A percentile compares a stretch with the other conserved stretches of the same genome.
phyloP scores from a whole-genome alignment of 371 early-diverging fungal genomes.

The Aphelidium insulamus region DNA sequence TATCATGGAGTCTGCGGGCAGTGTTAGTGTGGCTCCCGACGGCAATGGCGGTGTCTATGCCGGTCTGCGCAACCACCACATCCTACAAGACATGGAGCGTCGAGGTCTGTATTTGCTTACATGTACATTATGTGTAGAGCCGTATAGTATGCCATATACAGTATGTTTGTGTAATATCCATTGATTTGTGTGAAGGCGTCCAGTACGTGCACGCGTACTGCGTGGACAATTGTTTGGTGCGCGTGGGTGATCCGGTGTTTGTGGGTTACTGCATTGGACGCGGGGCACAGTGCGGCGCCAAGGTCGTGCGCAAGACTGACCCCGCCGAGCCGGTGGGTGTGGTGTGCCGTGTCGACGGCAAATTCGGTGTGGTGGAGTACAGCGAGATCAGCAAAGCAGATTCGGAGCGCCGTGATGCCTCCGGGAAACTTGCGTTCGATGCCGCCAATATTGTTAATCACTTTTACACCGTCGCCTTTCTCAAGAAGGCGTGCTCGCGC shows the following conservation, averaged over 20 bases:
- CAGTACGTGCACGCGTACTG: conserved; percentile 76
- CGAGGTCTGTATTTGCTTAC: no score
- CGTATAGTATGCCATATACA: no score
- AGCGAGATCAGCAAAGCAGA: conserved; percentile 62
- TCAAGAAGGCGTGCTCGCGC: conserved; percentile 39
- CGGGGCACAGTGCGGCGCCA: conserved; percentile 79
- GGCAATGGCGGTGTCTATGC: conserved; percentile 80
- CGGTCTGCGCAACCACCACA: conserved; percentile 50
- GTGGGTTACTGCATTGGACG: conserved; percentile 61
- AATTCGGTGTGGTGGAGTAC: conserved; percentile 82
- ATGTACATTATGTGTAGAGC: no score
- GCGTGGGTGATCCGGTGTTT: conserved; percentile 83
- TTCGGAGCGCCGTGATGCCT: conserved; percentile 31
- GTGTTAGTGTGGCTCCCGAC: conserved; percentile 60
- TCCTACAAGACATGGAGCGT: conserved; percentile 41
- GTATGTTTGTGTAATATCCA: no score
- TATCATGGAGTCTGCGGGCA: conserved; percentile 50
- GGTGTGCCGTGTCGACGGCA: conserved; percentile 58
- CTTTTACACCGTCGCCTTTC: conserved; percentile 79
- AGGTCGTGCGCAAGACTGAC: conserved; percentile 61
- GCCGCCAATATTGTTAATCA: conserved; percentile 97
- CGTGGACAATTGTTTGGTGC: conserved; percentile 83
- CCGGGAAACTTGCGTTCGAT: conserved; percentile 44
- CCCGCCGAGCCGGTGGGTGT: conserved; percentile 87
- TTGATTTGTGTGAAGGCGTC: no score